phyloP scores from a whole-genome alignment of 1,139 yeast genomes.

The Yamadazyma pseudoaaseri region DNA sequence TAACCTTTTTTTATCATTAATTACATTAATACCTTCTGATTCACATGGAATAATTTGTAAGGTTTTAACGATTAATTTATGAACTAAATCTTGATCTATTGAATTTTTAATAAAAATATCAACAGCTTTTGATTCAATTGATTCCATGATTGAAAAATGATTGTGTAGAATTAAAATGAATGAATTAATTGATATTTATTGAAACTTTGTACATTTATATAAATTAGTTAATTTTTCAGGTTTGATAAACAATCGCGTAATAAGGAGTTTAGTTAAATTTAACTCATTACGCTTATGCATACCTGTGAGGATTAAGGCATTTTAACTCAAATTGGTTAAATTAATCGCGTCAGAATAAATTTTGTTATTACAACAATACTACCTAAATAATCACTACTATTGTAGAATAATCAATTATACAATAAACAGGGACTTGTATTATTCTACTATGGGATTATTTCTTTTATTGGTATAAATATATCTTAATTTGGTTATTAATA shows the following conservation, averaged over 20 bases:
- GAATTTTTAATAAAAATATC: constrained; percentile 54
- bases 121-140: constrained; percentile 50
- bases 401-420: too few relatives aligned
- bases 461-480: too few relatives aligned
- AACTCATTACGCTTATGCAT: neutral
- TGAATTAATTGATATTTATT: neutral
- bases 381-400: neutral
- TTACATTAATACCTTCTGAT: constrained; percentile 29
- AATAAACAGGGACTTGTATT: too few relatives aligned
- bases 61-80: constrained; percentile 59
- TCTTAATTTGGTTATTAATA: too few relatives aligned
- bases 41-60: constrained; percentile 61
- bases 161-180: neutral
- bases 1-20: constrained; percentile 32
- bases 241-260: constrained; percentile 1
- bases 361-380: neutral
- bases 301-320: neutral
- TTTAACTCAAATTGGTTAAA: constrained; percentile 2
- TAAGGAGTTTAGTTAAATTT: neutral
- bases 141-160: constrained; percentile 8
- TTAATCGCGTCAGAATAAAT: constrained; percentile 5
- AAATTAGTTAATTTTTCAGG: too few relatives aligned
- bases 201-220: too few relatives aligned
- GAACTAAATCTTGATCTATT: constrained; percentile 65
- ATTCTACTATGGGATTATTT: too few relatives aligned